phyloP scores from a whole-genome alignment of 2,329 filamentous ascomycete genomes.

The Clarireedia monteithiana region DNA sequence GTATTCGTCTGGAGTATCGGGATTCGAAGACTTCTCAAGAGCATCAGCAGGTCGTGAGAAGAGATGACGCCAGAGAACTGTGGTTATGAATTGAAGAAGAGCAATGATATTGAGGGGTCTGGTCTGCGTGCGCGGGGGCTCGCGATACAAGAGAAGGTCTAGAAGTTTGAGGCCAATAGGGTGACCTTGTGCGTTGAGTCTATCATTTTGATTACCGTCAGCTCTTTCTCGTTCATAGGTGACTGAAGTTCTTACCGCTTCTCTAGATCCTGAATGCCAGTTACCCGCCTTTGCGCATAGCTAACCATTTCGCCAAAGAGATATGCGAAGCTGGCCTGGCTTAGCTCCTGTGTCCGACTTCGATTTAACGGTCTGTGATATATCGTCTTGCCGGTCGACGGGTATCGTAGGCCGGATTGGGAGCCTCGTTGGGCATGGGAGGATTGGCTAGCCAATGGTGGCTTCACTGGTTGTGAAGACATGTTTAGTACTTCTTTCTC shows the following conservation, averaged over 20 bases:
- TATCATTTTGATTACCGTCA: slow-evolving; percentile 30
- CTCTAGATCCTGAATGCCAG: slow-evolving; percentile 88
- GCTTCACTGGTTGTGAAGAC: slow-evolving; percentile 28
- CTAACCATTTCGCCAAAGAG: slow-evolving; percentile 94
- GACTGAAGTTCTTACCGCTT: slow-evolving; percentile 53
- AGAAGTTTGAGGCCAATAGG: slow-evolving; percentile 89
- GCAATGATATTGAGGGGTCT: slow-evolving; percentile 83
- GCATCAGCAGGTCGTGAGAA: slow-evolving; percentile 88
- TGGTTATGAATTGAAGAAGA: slow-evolving; percentile 91
- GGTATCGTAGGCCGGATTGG: slow-evolving; percentile 68
- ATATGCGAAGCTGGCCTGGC: slow-evolving; percentile 90
- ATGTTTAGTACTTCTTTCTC: slow-evolving; percentile 16
- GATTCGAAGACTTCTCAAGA: slow-evolving; percentile 78
- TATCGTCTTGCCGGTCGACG: slow-evolving; percentile 92
- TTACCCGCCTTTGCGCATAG: slow-evolving; percentile 86
- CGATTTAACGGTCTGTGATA: slow-evolving; percentile 94
- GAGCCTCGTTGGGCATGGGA: slow-evolving; percentile 21
- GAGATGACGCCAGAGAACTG: slow-evolving; percentile 83
- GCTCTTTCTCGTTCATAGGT: neutral
- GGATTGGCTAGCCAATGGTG: slow-evolving; percentile 18
- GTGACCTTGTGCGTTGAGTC: slow-evolving; percentile 86
- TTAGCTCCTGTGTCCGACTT: slow-evolving; percentile 79
- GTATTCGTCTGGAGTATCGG: slow-evolving; percentile 84
- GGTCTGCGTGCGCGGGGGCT: slow-evolving; percentile 60
- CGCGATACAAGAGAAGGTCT: slow-evolving; percentile 85